A percentile compares a stretch with the other conserved stretches of the same genome.
Conservation (phyloP, 495 filamentous ascomycete genomes). For the Baudoinia panamericana region DNA sequence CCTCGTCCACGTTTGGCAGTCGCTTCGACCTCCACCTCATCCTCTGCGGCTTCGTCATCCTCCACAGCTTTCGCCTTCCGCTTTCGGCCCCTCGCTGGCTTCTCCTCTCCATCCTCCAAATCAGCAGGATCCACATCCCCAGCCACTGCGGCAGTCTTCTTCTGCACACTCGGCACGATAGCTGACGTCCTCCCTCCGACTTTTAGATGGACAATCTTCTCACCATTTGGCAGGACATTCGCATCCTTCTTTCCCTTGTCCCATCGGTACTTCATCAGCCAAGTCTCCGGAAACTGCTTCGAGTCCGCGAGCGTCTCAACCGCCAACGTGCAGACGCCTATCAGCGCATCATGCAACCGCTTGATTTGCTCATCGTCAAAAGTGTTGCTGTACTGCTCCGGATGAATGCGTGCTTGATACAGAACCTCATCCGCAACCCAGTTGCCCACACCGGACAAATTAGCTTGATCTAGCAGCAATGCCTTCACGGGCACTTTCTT, state of each 20-base stretch:
- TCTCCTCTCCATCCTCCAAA: conserved; percentile 12
- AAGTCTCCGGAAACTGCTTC: conserved; percentile 70
- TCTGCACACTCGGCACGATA: conserved; percentile 71
- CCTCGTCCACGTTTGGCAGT: neutral
- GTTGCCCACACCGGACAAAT: conserved; percentile 86
- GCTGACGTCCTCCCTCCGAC: conserved; percentile 85
- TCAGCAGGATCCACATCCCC: conserved; percentile 22
- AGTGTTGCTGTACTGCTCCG: conserved; percentile 81
- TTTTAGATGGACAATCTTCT: conserved; percentile 67
- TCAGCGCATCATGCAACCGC: conserved; percentile 56
- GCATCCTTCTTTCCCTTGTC: conserved; percentile 73
- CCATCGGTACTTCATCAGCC: conserved; percentile 90
- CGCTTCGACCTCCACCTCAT: conserved; percentile 13
- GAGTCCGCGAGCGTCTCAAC: conserved; percentile 71
- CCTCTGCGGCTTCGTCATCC: conserved; percentile 8
- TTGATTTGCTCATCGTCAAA: conserved; percentile 59
- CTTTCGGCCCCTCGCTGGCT: conserved; percentile 7
- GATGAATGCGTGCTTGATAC: conserved; percentile 76
- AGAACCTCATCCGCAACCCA: conserved; percentile 96
- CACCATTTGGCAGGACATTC: conserved; percentile 61
- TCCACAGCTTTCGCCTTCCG: conserved; percentile 8
- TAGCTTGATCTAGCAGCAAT: conserved; percentile 73
- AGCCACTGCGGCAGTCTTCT: conserved; percentile 51
- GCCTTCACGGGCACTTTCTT: conserved; percentile 80
- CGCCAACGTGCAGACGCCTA: conserved; percentile 65